Conservation (phyloP, 2,329 filamentous ascomycete species). For the Paramyrothecium roridum region DNA sequence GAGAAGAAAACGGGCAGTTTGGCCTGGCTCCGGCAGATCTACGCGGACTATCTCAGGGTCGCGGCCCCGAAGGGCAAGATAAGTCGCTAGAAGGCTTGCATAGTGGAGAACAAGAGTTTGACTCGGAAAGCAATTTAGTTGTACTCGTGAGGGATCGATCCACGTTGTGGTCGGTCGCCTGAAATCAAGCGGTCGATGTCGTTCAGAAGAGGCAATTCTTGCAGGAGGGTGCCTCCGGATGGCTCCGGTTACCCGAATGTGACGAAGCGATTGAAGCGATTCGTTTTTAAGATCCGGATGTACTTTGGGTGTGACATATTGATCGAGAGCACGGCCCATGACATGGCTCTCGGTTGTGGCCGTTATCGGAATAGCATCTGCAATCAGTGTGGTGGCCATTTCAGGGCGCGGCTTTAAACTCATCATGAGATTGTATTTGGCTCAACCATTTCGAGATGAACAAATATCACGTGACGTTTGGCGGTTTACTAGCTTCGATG, state of each 20-base stretch:
- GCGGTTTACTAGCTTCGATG: too few species aligned
- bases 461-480: too few species aligned
- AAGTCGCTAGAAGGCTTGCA: neutral
- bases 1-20: neutral
- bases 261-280: neutral
- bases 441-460: too few species aligned
- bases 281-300: neutral
- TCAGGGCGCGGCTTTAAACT: too few species aligned
- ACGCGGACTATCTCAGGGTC: neutral
- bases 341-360: neutral
- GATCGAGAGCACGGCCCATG: neutral
- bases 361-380: too few species aligned
- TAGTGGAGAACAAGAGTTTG: neutral
- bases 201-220: neutral
- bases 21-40: neutral
- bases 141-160: neutral
- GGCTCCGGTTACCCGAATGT: neutral
- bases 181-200: neutral
- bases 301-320: neutral
- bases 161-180: neutral
- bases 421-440: too few species aligned
- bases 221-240: neutral
- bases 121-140: constrained; percentile 1
- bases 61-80: neutral
- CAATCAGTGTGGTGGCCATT: too few species aligned